Evolutionary conservation across 2,329 filamentous ascomycete genomes (phyloP), one percentile per base, ranked within the genome.

Genomic region (Verruconis gallopava): DNA sequence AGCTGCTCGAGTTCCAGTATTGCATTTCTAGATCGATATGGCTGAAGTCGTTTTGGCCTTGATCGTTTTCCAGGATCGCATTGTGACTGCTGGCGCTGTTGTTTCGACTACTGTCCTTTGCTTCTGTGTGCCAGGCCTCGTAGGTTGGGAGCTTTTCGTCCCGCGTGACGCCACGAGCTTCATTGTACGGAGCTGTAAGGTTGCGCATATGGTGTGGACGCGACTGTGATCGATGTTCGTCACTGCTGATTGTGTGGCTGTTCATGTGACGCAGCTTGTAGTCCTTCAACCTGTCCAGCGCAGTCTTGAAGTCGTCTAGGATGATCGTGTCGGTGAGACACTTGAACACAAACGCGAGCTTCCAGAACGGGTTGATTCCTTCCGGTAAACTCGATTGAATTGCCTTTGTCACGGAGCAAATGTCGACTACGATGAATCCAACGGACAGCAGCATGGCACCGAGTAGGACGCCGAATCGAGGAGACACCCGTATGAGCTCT

Each of bases 361-460:
- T 77, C 75, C 75, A 79, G 54, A 77, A 79, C 0, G 75, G 75
- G 50, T 79, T 76, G 50, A 79, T 71, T n/a, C 73, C 73, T 5
- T 70, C 70, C 0, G 63, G 58, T 1, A 57, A 45, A 12, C 40
- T 38, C 3, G 55, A 49, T 14, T 51, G 51, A 18, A 76, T 62
- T 0, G 62, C 68, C 3, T 61, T 58, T 0, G 74, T 72, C 1
- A 79, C 76, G 6, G 73, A 71, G 13, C 73, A 62, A 11, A 78
- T 68, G 50, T 81, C 77, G 42, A 78, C 53, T 15, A 78, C 51
- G 42, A 79, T 72, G 52, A 80, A 80, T 19, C 66, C 53, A 33
- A 80, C 67, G 32, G 71, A 74, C 32, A 80, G 52, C 19, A 70
- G 53, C 76, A 81, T 81, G 25, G 73, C 66, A 1, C 62, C 56